Evolutionary conservation across 257 asterid genomes (phyloP).

Genomic region (Solanum clarkiae): DNA sequence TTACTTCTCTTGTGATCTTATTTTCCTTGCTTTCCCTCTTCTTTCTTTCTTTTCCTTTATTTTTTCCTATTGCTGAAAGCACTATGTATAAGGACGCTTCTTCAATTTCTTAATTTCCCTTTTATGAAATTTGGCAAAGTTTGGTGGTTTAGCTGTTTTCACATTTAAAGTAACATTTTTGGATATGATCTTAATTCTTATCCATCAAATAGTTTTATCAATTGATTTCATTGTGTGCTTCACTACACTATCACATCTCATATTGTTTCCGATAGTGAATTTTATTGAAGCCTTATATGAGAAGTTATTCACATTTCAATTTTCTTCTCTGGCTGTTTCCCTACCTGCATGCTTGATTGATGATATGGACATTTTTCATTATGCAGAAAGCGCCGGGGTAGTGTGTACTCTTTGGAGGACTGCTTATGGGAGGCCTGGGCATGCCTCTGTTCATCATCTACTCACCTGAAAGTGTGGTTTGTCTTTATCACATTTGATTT

Average conservation of each 20-base stretch:
- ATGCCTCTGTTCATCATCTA: constrained; percentile 90
- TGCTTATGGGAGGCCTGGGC: constrained; percentile 99
- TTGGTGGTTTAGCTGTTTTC: neutral
- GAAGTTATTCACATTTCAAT: neutral
- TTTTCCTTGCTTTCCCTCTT: neutral
- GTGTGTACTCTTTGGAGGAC: constrained; percentile 72
- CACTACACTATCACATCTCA: neutral
- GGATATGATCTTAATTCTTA: neutral
- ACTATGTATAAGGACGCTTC: neutral
- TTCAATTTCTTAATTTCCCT: neutral
- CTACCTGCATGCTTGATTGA: constrained; percentile 2
- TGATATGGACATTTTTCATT: constrained; percentile 3
- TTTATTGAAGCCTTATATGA: neutral
- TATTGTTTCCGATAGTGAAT: neutral
- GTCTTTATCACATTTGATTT: constrained; percentile 10
- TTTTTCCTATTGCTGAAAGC: neutral
- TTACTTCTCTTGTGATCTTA: neutral
- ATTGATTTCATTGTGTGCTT: neutral
- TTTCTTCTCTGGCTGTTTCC: neutral
- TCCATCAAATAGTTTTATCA: neutral
- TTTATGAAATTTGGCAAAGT: neutral
- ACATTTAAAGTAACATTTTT: neutral
- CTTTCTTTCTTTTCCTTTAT: neutral
- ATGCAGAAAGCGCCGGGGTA: constrained; percentile 48
- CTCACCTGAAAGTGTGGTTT: constrained; percentile 81